Base-by-base conservation (phyloP, 1,139 yeast genomes). In the Geotrichum restrictum region DNA sequence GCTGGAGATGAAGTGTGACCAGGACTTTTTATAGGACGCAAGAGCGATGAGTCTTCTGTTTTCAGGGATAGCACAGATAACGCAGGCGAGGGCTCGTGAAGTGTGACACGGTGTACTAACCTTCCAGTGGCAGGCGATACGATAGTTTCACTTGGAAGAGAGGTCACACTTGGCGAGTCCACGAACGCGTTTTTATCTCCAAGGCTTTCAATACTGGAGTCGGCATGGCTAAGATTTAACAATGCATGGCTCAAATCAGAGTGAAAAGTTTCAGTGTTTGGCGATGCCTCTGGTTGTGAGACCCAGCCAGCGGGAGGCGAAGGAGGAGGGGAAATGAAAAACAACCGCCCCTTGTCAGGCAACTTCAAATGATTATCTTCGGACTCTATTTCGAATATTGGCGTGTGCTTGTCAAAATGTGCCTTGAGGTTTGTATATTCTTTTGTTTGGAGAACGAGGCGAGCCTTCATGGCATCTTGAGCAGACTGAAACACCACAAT, bases 251-350 rank as follows among this genome's bases (percentile, higher is more conserved):
- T 50, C 33, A 64, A 51, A 33, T 59, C 61, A 2, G 50, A 33
- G 27, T 48, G 51, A 36, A 54, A 54, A 14, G 53, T 40, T 18
- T 51, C 55, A 6, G 51, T 51, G 19, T 54, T 52, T 13, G 77
- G 77, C 29, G 67, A 69, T n/a, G 64, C 71, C 56, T 74, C 77
- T 11, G 56, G 55, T 24, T 55, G 44, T 7, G 66, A 60, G 40
- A 60, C 65, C 77, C 77, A 74, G 27, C 70, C 76, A 4, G 63
- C 68, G 0, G 77, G 77, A 1, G 77, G 77, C 36, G 73, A 67
- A 4, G 75, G 73, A 7, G 77, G 77, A 1, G 77, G 77, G 14
- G 74, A 69, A 41, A 74, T 71, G 51, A 74, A 64, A 63, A 72
- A 66, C 48, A 72, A 62, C 45, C 64, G 62, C 19, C 75, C 77